Evolutionary conservation across 2,329 filamentous ascomycete genomes (phyloP).

Genomic region (Graphium sp.): DNA sequence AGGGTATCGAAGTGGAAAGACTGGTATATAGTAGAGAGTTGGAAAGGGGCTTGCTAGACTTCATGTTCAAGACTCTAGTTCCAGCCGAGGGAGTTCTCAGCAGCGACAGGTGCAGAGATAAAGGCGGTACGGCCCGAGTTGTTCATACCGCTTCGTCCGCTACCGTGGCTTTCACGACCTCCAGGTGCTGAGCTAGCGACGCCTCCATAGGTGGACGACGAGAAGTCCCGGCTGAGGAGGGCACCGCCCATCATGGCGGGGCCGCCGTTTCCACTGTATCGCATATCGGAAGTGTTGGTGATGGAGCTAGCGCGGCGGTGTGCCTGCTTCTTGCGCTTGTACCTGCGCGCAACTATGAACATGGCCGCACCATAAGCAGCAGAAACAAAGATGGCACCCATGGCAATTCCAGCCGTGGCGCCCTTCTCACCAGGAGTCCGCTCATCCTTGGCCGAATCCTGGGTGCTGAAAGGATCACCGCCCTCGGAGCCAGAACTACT

Average conservation of each 20-base stretch:
- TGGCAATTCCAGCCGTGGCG: slow-evolving; percentile 52
- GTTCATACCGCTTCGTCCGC: slow-evolving; percentile 38
- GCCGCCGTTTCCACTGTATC: slow-evolving; percentile 27
- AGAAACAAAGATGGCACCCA: slow-evolving; percentile 62
- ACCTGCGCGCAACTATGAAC: slow-evolving; percentile 81
- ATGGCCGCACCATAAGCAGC: slow-evolving; percentile 86
- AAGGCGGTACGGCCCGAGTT: slow-evolving; percentile 40
- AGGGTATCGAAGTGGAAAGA: too few relatives aligned
- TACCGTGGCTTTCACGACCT: slow-evolving; percentile 45
- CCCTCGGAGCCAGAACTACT: slow-evolving; percentile 5
- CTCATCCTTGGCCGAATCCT: slow-evolving; percentile 10
- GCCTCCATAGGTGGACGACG: slow-evolving; percentile 32
- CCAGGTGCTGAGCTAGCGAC: too few relatives aligned
- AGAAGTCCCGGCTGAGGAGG: slow-evolving; percentile 37
- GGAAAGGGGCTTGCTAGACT: slow-evolving; percentile 16
- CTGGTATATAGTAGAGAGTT: too few relatives aligned
- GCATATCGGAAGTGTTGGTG: slow-evolving; percentile 35
- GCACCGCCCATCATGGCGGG: slow-evolving; percentile 57
- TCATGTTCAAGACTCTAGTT: slow-evolving; percentile 42
- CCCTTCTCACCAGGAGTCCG: slow-evolving; percentile 42
- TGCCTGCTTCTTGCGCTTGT: slow-evolving; percentile 68
- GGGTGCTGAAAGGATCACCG: slow-evolving; percentile 2
- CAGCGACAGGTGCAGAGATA: slow-evolving; percentile 81
- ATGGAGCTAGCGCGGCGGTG: slow-evolving; percentile 67
- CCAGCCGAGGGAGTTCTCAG: slow-evolving; percentile 92